These are phyloP conservation scores for Ganoderma meredithae DNA, from an alignment of 1,284 basidiomycete species.

Conservation along the genomic window DNA sequence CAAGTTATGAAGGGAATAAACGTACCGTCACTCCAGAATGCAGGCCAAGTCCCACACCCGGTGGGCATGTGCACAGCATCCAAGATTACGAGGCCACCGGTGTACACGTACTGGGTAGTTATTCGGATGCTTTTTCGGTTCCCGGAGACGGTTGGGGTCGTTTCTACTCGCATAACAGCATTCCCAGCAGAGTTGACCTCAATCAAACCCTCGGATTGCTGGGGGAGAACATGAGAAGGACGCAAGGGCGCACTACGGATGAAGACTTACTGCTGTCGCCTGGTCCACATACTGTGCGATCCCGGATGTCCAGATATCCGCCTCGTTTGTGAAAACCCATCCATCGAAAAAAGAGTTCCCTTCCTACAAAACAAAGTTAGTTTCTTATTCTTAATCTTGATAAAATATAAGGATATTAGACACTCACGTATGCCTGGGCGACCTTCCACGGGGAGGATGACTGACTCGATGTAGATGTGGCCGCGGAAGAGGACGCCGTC, in stretches of 20 bases:
- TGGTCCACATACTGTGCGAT: constrained; percentile 65
- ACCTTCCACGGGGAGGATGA: constrained; percentile 43
- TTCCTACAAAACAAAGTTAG: constrained; percentile 45
- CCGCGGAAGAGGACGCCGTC: constrained; percentile 16
- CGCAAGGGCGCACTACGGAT: constrained; percentile 4
- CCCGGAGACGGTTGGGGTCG: constrained; percentile 69
- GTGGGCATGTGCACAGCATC: constrained; percentile 92
- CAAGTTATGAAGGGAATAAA: neutral
- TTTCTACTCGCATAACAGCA: constrained; percentile 86
- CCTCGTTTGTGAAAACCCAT: constrained; percentile 76
- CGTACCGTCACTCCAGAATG: constrained; percentile 60
- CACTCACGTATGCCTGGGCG: constrained; percentile 39
- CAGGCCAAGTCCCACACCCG: constrained; percentile 88
- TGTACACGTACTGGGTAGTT: constrained; percentile 68
- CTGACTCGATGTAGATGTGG: constrained; percentile 2
- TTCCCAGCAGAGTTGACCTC: constrained; percentile 73
- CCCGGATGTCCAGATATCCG: constrained; percentile 82
- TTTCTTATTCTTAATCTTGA: neutral
- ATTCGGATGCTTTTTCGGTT: constrained; percentile 83
- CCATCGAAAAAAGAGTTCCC: constrained; percentile 80
- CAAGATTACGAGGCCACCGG: constrained; percentile 77
- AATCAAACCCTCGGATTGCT: constrained; percentile 60
- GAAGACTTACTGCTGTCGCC: constrained; percentile 57
- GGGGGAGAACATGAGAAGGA: neutral
- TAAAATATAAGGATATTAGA: neutral